phyloP scores from a whole-genome alignment of 2,329 filamentous ascomycete genomes.

The Aspergillus vadensis region DNA sequence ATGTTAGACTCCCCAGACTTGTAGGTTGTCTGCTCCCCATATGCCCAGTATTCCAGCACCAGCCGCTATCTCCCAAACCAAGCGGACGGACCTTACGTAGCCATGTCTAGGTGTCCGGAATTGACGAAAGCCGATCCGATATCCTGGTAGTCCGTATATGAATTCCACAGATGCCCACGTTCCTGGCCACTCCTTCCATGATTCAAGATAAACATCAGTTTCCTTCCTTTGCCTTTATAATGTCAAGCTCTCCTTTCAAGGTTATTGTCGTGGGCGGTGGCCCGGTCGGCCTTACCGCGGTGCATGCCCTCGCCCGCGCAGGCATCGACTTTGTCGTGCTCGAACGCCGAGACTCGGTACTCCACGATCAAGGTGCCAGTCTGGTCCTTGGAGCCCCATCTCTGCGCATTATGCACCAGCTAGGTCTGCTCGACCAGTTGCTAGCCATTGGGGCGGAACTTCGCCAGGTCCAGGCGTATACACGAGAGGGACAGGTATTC shows the following conservation, averaged over 20 bases:
- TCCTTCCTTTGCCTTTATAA: conserved; percentile 11
- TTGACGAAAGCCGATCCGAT: too few species aligned
- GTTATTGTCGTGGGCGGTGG: conserved; percentile 24
- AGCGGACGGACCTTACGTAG: too few species aligned
- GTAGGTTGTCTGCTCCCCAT: too few species aligned
- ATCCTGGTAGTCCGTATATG: too few species aligned
- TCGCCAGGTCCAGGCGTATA: neutral
- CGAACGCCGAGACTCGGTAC: conserved; percentile 29
- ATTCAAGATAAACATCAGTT: neutral
- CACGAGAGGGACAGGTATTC: neutral
- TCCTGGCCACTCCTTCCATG: too few species aligned
- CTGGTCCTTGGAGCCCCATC: conserved; percentile 30
- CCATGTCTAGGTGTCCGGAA: too few species aligned
- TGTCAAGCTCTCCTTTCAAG: conserved; percentile 33
- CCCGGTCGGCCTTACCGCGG: conserved; percentile 22
- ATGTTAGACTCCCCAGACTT: too few species aligned
- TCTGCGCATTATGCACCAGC: conserved; percentile 15
- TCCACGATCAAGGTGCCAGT: conserved; percentile 31
- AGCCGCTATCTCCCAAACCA: too few species aligned
- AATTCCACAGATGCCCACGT: too few species aligned
- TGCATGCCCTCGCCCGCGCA: conserved; percentile 22
- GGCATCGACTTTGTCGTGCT: conserved; percentile 40
- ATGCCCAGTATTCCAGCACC: too few species aligned
- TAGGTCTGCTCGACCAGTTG: neutral
- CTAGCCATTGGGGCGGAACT: neutral